These are phyloP conservation scores for Venturia nashicola DNA, from an alignment of 2,329 filamentous ascomycete genomes.

Conservation along the genomic window DNA sequence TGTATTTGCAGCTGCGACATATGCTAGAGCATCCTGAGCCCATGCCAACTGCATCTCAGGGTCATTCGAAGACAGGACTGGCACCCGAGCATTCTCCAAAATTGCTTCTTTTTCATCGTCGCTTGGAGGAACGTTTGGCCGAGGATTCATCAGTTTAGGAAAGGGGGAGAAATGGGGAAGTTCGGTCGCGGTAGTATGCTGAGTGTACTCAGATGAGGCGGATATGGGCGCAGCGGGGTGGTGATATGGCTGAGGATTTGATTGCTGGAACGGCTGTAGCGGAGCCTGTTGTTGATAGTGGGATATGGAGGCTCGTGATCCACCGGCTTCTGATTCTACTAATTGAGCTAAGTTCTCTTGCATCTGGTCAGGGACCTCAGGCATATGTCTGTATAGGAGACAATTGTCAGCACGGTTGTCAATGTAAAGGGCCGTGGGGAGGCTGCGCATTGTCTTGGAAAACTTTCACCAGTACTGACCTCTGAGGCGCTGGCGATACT, in stretches of 20 bases:
- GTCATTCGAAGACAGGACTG: conserved; percentile 85
- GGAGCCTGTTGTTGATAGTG: conserved; percentile 15
- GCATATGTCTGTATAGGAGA: conserved; percentile 58
- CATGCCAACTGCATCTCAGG: conserved; percentile 93
- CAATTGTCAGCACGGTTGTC: conserved; percentile 10
- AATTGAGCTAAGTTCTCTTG: conserved; percentile 86
- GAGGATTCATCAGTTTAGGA: conserved; percentile 64
- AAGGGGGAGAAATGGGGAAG: conserved; percentile 83
- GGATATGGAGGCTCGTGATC: conserved; percentile 20
- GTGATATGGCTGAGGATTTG: conserved; percentile 16
- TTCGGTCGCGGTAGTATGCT: conserved; percentile 28
- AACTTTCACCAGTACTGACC: conserved; percentile 31
- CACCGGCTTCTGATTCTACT: conserved; percentile 72
- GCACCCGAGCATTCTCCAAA: conserved; percentile 68
- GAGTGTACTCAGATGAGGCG: conserved; percentile 20
- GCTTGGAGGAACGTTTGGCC: conserved; percentile 81
- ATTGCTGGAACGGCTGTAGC: conserved; percentile 2
- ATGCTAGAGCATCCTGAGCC: conserved; percentile 85
- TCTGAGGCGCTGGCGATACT: conserved; percentile 57
- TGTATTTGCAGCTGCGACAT: conserved; percentile 73
- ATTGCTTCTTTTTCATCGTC: conserved; percentile 91
- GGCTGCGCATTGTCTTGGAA: conserved; percentile 5
- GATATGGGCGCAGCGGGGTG: conserved; percentile 12
- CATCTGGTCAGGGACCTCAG: conserved; percentile 93
- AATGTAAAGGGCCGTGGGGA: not conserved